Base-by-base conservation (phyloP, 1,284 basidiomycete genomes). In the Ganoderma multipileum region DNA sequence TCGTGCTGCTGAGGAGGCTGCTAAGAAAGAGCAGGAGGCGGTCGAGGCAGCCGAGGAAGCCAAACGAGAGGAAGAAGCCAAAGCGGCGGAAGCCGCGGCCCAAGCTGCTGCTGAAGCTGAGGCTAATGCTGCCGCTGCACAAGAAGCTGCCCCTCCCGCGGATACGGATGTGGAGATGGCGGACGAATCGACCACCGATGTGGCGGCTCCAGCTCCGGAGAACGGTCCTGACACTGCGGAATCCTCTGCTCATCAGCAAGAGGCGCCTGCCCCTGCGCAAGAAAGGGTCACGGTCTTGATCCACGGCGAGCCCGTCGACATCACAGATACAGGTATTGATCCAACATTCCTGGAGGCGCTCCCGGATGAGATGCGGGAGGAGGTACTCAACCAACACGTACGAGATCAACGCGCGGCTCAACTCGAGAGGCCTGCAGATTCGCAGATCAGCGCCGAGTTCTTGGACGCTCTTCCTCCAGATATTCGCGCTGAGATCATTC, bases 261-360 rank as follows among this genome's bases (percentile, higher is more conserved):
- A 75, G 18, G 81, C 79, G n/a, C 68, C 83, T 33, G 82, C 83
- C 2, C 77, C 76, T 52, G 76, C 79, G 30, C 75, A 80, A 9
- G 85, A 89, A 65, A 85, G 96, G 50, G 85, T 97, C 16, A 95
- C 93, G 1, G 93, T 99, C 76, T 87, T 88, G 80, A 95, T 99
- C 68, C 93, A 97, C 79, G 98, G 97, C 61, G 93, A 90, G 71
- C 87, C 91, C n/a, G 95, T 99, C 38, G 98, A 99, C 79, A 99
- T 99, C 77, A 99, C 98, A 11, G 96, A 99, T 76, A 97, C 96
- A 18, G 98, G 98, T 9, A 99, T 99, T 76, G 98, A 99, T 79
- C 96, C 97, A 1, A 97, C 95, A 11, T 99, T 99, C 88, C 84
- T 99, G 65, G 96, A 99, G 81, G 98, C 98, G 23, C 83, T 99